Evolutionary conservation across 2,329 filamentous ascomycete species (phyloP).

Genomic region (Alternaria sp.): DNA sequence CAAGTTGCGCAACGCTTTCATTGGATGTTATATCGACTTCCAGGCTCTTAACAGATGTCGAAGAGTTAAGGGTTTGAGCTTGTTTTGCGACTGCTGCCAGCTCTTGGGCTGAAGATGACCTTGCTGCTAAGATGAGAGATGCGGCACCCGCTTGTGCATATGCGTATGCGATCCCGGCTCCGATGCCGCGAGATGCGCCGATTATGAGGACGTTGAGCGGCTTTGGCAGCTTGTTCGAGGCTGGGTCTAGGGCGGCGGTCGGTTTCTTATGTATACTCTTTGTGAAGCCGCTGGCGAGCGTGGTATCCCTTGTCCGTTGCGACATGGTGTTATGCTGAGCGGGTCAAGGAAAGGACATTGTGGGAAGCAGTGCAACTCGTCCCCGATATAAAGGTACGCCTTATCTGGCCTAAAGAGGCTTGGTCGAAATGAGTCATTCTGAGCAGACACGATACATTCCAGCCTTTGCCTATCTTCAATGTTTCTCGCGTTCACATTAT

Average conservation of each 20-base stretch:
- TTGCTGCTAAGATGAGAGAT: conserved; percentile 33
- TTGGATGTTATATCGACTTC: conserved; percentile 41
- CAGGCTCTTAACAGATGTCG: conserved; percentile 3
- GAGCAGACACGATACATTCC: neutral
- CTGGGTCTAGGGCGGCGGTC: conserved; percentile 17
- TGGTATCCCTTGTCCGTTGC: conserved; percentile 16
- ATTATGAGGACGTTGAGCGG: conserved; percentile 39
- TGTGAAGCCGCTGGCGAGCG: conserved; percentile 27
- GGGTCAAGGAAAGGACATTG: neutral
- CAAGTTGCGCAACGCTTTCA: conserved; percentile 32
- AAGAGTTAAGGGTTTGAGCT: conserved; percentile 12
- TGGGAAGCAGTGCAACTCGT: too few species aligned
- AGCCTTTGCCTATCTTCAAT: neutral
- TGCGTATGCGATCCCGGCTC: conserved; percentile 35
- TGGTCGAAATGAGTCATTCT: neutral
- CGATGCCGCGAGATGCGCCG: conserved; percentile 44
- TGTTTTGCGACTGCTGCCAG: conserved; percentile 20
- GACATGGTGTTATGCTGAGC: conserved; percentile 7
- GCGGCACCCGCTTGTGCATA: conserved; percentile 39
- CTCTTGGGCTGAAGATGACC: conserved; percentile 23
- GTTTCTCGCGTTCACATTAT: neutral
- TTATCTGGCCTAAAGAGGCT: neutral
- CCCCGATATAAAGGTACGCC: neutral
- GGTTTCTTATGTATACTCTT: conserved; percentile 19
- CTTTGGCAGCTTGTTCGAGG: conserved; percentile 24